These are phyloP conservation scores for Arthrinium puccinioides DNA, from an alignment of 2,329 filamentous ascomycete genomes.

Conservation along the genomic window DNA sequence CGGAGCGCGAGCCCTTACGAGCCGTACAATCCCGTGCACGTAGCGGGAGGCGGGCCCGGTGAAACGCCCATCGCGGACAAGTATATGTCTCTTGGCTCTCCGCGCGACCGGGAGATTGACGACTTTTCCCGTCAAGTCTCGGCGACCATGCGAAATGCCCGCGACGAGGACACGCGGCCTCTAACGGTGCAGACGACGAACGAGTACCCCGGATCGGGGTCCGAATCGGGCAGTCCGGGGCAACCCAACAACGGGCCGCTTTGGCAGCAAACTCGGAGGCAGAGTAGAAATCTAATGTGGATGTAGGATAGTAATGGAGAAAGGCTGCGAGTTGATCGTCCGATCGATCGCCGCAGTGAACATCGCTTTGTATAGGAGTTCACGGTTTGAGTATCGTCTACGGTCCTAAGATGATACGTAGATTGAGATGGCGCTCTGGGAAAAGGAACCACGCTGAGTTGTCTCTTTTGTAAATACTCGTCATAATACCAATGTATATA, in stretches of 20 bases:
- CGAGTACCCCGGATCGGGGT: background rate
- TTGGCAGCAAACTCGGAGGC: conserved; percentile 47
- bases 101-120: conserved; percentile 32
- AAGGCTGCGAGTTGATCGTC: too few relatives aligned
- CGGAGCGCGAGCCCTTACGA: background rate
- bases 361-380: too few relatives aligned
- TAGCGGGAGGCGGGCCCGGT: background rate
- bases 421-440: too few relatives aligned
- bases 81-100: background rate
- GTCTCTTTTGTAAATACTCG: too few relatives aligned
- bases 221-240: conserved; percentile 5
- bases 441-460: too few relatives aligned
- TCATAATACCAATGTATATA: too few relatives aligned
- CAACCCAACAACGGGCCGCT: conserved; percentile 31
- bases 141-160: conserved; percentile 29
- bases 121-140: conserved; percentile 37
- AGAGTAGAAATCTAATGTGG: conserved; percentile 40
- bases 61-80: conserved; percentile 1
- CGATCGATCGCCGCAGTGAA: too few relatives aligned
- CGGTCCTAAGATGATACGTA: too few relatives aligned
- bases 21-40: background rate
- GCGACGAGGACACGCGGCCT: conserved; percentile 28
- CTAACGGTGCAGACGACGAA: conserved; percentile 18
- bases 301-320: conserved; percentile 26
- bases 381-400: too few relatives aligned